phyloP scores from a whole-genome alignment of 192 early-diverging fungal species.

The Powellomyces hirtus region DNA sequence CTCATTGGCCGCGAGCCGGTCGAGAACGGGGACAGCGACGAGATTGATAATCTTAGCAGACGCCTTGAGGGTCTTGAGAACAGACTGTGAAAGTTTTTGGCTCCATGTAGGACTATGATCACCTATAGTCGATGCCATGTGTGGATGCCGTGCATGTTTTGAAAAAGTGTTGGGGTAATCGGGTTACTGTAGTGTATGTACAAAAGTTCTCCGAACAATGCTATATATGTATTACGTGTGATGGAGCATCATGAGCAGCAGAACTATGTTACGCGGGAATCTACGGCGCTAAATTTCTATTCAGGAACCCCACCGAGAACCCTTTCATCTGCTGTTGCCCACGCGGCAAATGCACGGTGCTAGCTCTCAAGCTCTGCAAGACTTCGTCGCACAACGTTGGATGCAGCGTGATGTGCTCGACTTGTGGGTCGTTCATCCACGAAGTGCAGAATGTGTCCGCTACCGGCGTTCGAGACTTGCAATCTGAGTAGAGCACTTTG shows the following conservation, averaged over 20 bases:
- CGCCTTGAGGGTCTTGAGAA: neutral
- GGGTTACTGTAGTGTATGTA: too few relatives aligned
- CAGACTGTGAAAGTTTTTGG: neutral
- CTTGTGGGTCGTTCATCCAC: constrained; percentile 1
- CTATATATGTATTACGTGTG: too few relatives aligned
- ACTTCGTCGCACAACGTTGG: constrained; percentile 13
- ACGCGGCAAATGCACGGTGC: neutral
- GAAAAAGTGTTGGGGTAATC: too few relatives aligned
- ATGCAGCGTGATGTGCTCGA: constrained; percentile 9
- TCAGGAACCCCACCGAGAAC: neutral
- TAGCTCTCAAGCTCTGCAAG: neutral
- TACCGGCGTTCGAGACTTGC: neutral
- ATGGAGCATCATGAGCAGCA: too few relatives aligned
- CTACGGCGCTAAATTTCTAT: neutral
- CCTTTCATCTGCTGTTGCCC: neutral
- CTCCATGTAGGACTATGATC: too few relatives aligned
- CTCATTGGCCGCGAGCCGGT: neutral
- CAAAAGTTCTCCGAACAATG: too few relatives aligned
- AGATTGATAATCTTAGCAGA: neutral
- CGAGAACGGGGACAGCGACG: neutral
- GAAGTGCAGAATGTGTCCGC: neutral
- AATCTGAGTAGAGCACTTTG: constrained; percentile 13
- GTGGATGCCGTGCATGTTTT: too few relatives aligned
- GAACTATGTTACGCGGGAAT: too few relatives aligned
- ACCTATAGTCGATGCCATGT: too few relatives aligned